These are phyloP conservation scores for Phytophthora megakarya DNA, from an alignment of 352 stramenopile genomes.

Conservation along the genomic window DNA sequence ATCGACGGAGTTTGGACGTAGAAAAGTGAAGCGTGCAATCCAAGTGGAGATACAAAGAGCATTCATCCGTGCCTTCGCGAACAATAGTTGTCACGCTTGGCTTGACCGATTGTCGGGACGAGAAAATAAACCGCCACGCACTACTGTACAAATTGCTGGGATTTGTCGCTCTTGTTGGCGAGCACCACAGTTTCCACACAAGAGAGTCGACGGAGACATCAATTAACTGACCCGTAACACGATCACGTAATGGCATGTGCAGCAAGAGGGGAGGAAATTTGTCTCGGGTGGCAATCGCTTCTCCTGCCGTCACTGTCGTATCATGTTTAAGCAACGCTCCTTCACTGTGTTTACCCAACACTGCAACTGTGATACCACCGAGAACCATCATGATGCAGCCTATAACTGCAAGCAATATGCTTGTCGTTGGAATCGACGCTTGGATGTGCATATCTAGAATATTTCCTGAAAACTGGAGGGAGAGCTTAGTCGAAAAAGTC, in stretches of 20 bases:
- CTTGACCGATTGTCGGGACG: too few species aligned
- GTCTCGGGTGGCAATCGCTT: slow-evolving; percentile 13
- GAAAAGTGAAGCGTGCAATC: too few species aligned
- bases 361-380: too few species aligned
- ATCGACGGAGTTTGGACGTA: too few species aligned
- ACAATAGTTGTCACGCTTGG: too few species aligned
- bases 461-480: slow-evolving; percentile 16
- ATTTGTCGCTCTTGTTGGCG: not conserved
- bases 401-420: not conserved
- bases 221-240: not conserved
- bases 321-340: not conserved
- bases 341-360: too few species aligned
- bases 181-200: slow-evolving; percentile 13
- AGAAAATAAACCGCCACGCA: not conserved
- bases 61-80: too few species aligned
- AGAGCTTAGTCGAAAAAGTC: not conserved
- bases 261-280: slow-evolving; percentile 21
- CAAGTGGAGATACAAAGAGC: too few species aligned
- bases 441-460: slow-evolving; percentile 17
- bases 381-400: too few species aligned
- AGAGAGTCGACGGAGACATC: slow-evolving; percentile 1
- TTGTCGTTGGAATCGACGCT: slow-evolving; percentile 18
- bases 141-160: slow-evolving; percentile 10
- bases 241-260: slow-evolving; percentile 4
- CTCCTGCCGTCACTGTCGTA: not conserved